phyloP scores from a whole-genome alignment of 768 basidiomycete species.

The Psilocybe azurescens region DNA sequence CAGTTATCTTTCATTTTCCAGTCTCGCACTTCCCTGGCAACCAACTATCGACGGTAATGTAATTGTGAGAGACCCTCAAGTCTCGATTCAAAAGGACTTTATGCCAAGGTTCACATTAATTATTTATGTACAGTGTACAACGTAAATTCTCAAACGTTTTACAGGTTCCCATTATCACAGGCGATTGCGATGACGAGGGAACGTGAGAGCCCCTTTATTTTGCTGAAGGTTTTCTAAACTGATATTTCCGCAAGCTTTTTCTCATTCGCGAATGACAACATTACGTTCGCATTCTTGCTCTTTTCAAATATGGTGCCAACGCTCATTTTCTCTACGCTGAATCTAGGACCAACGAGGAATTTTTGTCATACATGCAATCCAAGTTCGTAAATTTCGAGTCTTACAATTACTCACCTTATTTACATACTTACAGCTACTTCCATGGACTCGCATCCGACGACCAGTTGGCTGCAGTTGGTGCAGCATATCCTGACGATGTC shows the following conservation, averaged over 20 bases:
- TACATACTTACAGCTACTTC: background rate
- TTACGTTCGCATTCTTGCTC: background rate
- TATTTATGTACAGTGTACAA: background rate
- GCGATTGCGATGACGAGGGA: conserved; percentile 4
- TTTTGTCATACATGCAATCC: background rate
- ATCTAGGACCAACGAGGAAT: background rate
- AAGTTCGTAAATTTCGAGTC: background rate
- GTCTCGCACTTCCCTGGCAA: background rate
- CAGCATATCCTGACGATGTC: background rate
- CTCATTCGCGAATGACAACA: background rate
- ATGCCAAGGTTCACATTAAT: background rate
- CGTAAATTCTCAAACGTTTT: background rate
- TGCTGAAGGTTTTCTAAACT: background rate
- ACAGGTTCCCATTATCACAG: conserved; percentile 1
- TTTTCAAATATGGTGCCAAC: background rate
- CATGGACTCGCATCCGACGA: background rate
- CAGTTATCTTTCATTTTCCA: background rate
- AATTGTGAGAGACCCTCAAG: background rate
- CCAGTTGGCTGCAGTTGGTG: background rate
- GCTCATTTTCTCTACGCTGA: background rate
- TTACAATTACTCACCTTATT: too few species aligned
- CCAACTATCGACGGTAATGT: background rate
- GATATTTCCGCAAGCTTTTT: background rate
- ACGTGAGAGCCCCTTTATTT: background rate
- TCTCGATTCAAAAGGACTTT: conserved; percentile 1